These are phyloP conservation scores for Thermothielavioides terrestris DNA, from an alignment of 495 filamentous ascomycete genomes.

Conservation along the genomic window DNA sequence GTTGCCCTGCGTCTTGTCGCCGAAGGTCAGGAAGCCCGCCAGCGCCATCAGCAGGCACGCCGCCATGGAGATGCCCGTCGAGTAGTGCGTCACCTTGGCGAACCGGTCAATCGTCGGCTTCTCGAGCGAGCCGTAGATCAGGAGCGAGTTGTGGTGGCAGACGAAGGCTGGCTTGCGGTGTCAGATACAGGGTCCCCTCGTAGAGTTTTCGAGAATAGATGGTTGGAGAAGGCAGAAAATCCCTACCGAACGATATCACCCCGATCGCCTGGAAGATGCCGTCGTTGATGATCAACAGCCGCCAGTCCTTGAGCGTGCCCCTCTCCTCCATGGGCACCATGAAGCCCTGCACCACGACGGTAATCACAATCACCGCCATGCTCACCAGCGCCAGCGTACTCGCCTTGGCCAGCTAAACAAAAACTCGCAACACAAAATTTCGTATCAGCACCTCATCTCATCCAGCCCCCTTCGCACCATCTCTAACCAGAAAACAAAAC, in stretches of 20 bases:
- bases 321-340: conserved; percentile 58
- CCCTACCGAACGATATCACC: conserved; percentile 92
- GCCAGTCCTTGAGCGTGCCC: conserved; percentile 54
- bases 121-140: conserved; percentile 94
- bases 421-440: neutral
- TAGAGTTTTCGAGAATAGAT: neutral
- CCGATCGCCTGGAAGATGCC: conserved; percentile 94
- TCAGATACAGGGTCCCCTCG: too few relatives aligned
- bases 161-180: conserved; percentile 57
- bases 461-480: neutral
- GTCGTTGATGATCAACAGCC: conserved; percentile 62
- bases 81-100: conserved; percentile 82
- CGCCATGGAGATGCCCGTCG: conserved; percentile 75
- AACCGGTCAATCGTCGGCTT: conserved; percentile 94
- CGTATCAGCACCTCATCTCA: neutral
- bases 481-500: neutral
- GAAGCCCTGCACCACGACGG: conserved; percentile 79
- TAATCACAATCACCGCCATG: conserved; percentile 81
- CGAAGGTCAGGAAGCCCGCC: conserved; percentile 85
- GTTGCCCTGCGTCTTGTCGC: conserved; percentile 84
- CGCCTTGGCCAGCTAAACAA: conserved; percentile 76
- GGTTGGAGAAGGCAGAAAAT: neutral
- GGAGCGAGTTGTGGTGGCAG: conserved; percentile 89
- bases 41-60: conserved; percentile 86
- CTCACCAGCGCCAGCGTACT: conserved; percentile 82